Base-by-base conservation (phyloP, 1,284 basidiomycete species). In the Entoloma clypeatum region DNA sequence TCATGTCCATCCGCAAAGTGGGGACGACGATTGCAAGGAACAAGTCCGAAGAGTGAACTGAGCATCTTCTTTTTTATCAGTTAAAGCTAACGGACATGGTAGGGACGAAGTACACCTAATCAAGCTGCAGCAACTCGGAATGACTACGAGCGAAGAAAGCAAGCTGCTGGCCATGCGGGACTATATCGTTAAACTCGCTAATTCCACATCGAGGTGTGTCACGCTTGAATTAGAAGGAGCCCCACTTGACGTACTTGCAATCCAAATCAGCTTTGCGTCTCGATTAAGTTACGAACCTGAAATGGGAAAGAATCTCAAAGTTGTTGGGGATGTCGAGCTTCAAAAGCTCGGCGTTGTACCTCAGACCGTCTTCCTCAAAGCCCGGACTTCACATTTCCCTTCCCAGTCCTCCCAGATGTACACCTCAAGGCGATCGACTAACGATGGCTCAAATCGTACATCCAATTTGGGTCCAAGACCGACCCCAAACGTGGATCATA, bases 281-380 rank as follows among this genome's bases (percentile, higher is more conserved):
- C 75, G 84, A 28, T 53, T 77, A 34, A 77, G 68, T 42, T 62
- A 71, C 18, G 83, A 87, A 49, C 71, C 68, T 22, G 81, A 85
- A 51, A 63, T 74, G 0, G 81, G 81, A 19, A 74, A 75, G 51
- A 74, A 72, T 41, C 74, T 88, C 3, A 83, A 85, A 55, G 74
- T 79, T 7, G 79, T 72, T 7, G 74, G 74, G 7, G 76, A 81
- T 26, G 71, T 89, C 23, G 85, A 87, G 51, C 67, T 90, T 28
- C 82, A 87, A 60, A 88, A 90, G 58, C 75, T 94, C 29, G 83
- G 86, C 3, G 86, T 97, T n/a, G 89, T 93, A 0, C 92, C 92
- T 4, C 92, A 92, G 48, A 99, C 94, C 0, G 87, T 99, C 16
- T 98, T 99, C 64, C 74, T 99, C 52, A 90, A 81, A 49, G 62